Evolutionary conservation across 2,329 filamentous ascomycete species (phyloP).

Genomic region (Chrysosporium keratinophilum): DNA sequence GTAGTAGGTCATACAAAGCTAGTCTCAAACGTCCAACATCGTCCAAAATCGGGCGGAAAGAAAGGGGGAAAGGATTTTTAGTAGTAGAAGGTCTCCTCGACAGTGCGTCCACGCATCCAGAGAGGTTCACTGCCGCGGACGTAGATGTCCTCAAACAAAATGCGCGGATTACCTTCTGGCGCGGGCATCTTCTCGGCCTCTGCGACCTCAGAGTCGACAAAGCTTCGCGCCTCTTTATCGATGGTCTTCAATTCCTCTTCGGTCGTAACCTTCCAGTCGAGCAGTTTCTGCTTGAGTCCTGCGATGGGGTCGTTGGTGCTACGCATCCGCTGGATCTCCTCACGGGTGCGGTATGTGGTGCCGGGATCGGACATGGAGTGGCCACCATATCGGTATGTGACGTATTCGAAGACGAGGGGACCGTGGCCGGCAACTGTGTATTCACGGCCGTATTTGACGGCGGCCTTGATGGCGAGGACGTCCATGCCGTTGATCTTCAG

Average conservation of each 20-base stretch:
- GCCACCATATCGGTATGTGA: slow-evolving; percentile 97
- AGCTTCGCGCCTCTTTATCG: slow-evolving; percentile 81
- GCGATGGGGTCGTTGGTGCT: slow-evolving; percentile 97
- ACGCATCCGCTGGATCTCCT: slow-evolving; percentile 99
- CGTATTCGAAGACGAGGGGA: slow-evolving; percentile 93
- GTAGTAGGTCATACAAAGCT: slow-evolving; percentile 4
- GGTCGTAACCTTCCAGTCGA: slow-evolving; percentile 83
- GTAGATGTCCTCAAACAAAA: slow-evolving; percentile 95
- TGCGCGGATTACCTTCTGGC: slow-evolving; percentile 68
- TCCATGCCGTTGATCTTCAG: slow-evolving; percentile 99
- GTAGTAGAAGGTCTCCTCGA: slow-evolving; percentile 87
- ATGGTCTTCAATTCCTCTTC: slow-evolving; percentile 95
- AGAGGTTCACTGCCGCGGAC: slow-evolving; percentile 75
- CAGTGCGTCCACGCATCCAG: slow-evolving; percentile 76
- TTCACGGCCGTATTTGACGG: slow-evolving; percentile 86
- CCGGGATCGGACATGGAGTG: slow-evolving; percentile 99
- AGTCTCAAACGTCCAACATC: not conserved
- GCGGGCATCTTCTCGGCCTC: slow-evolving; percentile 76
- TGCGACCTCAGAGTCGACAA: slow-evolving; percentile 83
- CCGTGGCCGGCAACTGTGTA: slow-evolving; percentile 75
- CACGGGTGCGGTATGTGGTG: slow-evolving; percentile 96
- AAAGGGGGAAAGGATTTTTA: slow-evolving; percentile 22
- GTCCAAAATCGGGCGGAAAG: not conserved
- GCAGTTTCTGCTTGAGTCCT: slow-evolving; percentile 92
- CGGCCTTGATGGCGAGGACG: slow-evolving; percentile 92